Percentiles rank a stretch among this genome's conserved stretches.
These are phyloP conservation scores for Cynara cardunculus DNA, from an alignment of 129 eudicot species.

Conservation along the genomic window DNA sequence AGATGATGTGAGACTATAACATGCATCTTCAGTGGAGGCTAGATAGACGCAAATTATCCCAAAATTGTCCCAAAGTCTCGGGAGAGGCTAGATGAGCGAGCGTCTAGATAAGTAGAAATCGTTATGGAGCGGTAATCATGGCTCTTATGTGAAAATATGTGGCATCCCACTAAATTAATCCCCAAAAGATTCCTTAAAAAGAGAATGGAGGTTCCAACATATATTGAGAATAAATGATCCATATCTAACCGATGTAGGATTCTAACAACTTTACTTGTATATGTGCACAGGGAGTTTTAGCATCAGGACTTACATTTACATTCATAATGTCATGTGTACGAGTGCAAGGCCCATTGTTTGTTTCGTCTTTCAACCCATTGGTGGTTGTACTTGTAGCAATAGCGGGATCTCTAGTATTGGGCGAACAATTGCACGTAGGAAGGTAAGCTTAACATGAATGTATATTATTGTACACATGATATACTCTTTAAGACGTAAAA, in stretches of 20 bases:
- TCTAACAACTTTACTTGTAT: neutral
- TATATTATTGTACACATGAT: neutral
- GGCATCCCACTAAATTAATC: neutral
- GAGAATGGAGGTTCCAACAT: neutral
- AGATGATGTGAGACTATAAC: neutral
- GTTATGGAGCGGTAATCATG: neutral
- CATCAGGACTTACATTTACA: slow-evolving; percentile 29
- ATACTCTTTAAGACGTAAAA: neutral
- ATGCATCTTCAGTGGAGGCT: neutral
- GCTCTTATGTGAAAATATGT: neutral
- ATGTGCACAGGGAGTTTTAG: slow-evolving; percentile 37
- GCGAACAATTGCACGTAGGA: neutral
- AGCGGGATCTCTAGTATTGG: neutral
- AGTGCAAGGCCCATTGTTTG: slow-evolving; percentile 11
- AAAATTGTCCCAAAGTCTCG: too few relatives aligned
- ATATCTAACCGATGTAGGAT: neutral
- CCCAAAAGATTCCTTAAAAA: neutral
- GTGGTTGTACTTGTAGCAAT: slow-evolving; percentile 5
- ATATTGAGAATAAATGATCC: neutral
- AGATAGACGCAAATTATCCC: too few relatives aligned
- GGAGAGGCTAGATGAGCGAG: too few relatives aligned
- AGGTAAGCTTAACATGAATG: neutral
- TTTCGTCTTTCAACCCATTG: slow-evolving; percentile 6
- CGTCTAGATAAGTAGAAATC: neutral
- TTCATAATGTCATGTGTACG: slow-evolving; percentile 23